A percentile compares a stretch with the other conserved stretches of the same genome.
Evolutionary conservation across 1,139 yeast species (phyloP).

Genomic region (Taphrina pruni): DNA sequence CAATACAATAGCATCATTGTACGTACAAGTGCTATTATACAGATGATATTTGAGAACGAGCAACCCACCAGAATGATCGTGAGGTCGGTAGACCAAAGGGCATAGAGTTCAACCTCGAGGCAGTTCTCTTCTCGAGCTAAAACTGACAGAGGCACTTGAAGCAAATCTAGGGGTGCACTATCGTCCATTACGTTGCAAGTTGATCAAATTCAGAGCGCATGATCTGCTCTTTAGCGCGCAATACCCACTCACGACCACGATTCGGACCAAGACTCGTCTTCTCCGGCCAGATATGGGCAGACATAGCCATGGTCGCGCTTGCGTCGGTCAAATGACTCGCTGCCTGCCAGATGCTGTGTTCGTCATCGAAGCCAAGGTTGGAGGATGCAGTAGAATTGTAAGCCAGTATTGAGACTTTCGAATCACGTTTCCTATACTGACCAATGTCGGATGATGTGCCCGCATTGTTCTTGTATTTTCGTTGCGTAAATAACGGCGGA

Average conservation of each 20-base stretch:
- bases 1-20: too few species aligned
- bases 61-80: too few species aligned
- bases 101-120: too few species aligned
- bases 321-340: neutral
- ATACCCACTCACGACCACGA: slow-evolving; percentile 2
- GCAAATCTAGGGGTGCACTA: too few species aligned
- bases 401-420: neutral
- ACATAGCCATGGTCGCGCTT: slow-evolving; percentile 4
- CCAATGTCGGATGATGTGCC: neutral
- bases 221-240: neutral
- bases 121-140: too few species aligned
- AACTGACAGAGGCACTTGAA: too few species aligned
- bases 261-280: slow-evolving; percentile 1
- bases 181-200: too few species aligned
- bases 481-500: neutral
- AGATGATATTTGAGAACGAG: too few species aligned
- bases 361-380: neutral
- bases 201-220: neutral
- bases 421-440: neutral
- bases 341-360: neutral
- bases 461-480: neutral
- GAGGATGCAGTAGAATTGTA: neutral
- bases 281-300: slow-evolving; percentile 1
- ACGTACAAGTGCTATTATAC: too few species aligned
- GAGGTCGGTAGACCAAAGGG: too few species aligned